Conservation (phyloP, 164 flowering plant species). For the Cinnamomum micranthum region DNA sequence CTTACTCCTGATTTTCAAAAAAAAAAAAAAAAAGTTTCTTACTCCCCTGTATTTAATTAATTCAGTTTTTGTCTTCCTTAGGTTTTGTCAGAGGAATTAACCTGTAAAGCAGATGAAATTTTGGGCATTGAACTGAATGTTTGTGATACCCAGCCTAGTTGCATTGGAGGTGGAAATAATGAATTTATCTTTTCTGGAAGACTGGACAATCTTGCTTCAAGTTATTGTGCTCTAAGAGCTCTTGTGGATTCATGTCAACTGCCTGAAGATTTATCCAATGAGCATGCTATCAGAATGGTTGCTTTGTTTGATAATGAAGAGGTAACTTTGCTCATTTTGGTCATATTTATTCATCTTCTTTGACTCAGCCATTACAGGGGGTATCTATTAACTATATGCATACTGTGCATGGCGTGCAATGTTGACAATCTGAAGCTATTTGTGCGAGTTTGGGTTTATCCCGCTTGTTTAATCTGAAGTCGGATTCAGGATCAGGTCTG, state of each 20-base stretch:
- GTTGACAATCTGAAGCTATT: too few species aligned
- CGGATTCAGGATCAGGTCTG: too few species aligned
- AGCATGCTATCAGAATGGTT: slow-evolving; percentile 78
- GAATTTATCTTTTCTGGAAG: slow-evolving; percentile 96
- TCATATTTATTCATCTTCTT: neutral
- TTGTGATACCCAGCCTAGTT: slow-evolving; percentile 95
- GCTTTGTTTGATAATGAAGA: slow-evolving; percentile 96
- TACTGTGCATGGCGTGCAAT: too few species aligned
- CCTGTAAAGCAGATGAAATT: slow-evolving; percentile 64
- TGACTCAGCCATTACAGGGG: neutral
- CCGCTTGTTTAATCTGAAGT: too few species aligned
- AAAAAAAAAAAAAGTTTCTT: too few species aligned
- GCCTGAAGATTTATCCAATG: slow-evolving; percentile 54
- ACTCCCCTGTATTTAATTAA: neutral
- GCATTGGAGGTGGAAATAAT: slow-evolving; percentile 89
- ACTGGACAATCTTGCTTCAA: slow-evolving; percentile 90
- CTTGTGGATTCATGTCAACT: slow-evolving; percentile 74
- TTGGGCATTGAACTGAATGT: slow-evolving; percentile 66
- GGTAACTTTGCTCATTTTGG: slow-evolving; percentile 36
- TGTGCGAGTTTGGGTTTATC: too few species aligned
- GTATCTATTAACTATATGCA: too few species aligned
- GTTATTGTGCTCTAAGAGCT: slow-evolving; percentile 87
- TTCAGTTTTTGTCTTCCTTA: slow-evolving; percentile 16
- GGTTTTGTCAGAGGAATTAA: slow-evolving; percentile 74
- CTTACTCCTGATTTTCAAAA: neutral